phyloP scores from a whole-genome alignment of 179 eudicot species.

The Heliamphora pulchella region DNA sequence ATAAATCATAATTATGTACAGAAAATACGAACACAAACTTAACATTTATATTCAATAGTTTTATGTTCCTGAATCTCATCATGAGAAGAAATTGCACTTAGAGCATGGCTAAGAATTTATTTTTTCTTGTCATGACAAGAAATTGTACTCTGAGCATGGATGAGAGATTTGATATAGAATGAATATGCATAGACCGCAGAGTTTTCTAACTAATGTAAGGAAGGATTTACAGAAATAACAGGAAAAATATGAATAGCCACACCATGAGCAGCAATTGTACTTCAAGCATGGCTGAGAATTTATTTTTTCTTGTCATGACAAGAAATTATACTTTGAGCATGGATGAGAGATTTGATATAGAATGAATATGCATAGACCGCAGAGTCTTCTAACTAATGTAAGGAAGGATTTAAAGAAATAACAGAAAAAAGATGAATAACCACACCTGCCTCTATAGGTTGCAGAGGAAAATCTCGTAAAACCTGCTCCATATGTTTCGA shows the following conservation, averaged over 20 bases:
- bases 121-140: no score
- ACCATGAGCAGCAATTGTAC: no score
- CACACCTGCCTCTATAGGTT: constrained; percentile 57
- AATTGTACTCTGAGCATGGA: background rate
- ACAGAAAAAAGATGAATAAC: constrained; percentile 9
- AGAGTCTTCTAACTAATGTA: background rate
- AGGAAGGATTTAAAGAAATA: background rate
- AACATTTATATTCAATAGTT: background rate
- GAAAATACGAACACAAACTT: background rate
- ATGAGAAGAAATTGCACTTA: no score
- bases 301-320: no score
- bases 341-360: no score
- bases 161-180: no score
- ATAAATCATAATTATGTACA: background rate
- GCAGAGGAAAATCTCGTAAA: constrained; percentile 48
- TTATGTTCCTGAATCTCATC: no score
- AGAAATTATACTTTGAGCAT: no score
- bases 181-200: background rate
- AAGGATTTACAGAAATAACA: background rate
- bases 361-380: background rate
- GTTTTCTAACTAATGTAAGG: background rate
- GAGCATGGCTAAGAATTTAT: no score
- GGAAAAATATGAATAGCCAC: constrained; percentile 7
- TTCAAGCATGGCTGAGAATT: no score
- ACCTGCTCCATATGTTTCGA: constrained; percentile 72